These are phyloP conservation scores for Penicillium arizonense DNA, from an alignment of 495 filamentous ascomycete genomes.

Conservation along the genomic window DNA sequence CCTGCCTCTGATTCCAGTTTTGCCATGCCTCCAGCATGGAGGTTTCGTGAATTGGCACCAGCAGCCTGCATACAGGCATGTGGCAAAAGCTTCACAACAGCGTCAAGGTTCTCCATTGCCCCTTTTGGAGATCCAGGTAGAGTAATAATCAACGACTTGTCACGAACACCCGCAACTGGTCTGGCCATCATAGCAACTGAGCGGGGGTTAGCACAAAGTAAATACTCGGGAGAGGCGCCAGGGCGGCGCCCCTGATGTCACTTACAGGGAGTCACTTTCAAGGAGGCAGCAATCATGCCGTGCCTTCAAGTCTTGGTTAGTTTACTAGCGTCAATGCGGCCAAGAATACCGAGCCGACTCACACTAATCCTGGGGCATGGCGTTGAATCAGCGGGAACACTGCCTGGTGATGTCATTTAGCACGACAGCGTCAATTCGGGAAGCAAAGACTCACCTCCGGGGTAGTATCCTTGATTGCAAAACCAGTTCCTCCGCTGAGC, in stretches of 20 bases:
- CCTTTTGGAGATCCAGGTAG: conserved; percentile 95
- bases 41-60: conserved; percentile 72
- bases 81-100: conserved; percentile 83
- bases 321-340: conserved; percentile 8
- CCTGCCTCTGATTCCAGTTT: conserved; percentile 86
- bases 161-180: conserved; percentile 85
- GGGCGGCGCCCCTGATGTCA: conserved; percentile 13
- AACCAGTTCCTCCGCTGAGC: conserved; percentile 91
- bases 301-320: conserved; percentile 55
- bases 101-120: conserved; percentile 92
- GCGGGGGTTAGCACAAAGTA: conserved; percentile 17
- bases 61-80: conserved; percentile 91
- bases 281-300: conserved; percentile 86
- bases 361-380: conserved; percentile 86
- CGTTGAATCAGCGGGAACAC: conserved; percentile 79
- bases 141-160: conserved; percentile 82
- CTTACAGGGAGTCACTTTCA: conserved; percentile 87
- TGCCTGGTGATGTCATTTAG: conserved; percentile 54
- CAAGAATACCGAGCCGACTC: conserved; percentile 29
- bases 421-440: conserved; percentile 1
- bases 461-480: conserved; percentile 82
- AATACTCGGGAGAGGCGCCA: conserved; percentile 6
- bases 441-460: conserved; percentile 65
- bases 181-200: conserved; percentile 96
- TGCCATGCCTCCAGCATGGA: conserved; percentile 79